phyloP scores from a whole-genome alignment of 805 yeast species.

The Torulaspora franciscae region DNA sequence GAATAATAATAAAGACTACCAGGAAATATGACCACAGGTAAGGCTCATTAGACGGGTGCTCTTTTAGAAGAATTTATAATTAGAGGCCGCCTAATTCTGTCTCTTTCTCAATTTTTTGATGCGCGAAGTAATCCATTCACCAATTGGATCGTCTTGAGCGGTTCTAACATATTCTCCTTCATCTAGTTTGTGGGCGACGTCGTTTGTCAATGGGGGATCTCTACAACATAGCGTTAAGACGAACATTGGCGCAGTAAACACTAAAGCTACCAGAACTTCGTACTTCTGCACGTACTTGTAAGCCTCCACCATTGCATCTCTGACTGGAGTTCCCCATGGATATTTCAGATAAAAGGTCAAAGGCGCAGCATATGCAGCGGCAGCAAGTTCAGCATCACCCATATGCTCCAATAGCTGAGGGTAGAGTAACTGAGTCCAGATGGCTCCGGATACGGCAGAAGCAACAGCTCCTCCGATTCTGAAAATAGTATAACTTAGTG shows the following conservation, averaged over 20 bases:
- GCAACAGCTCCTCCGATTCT: conserved; percentile 67
- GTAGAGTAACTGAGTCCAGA: conserved; percentile 52
- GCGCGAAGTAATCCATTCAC: conserved; percentile 12
- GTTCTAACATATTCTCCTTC: conserved; percentile 23
- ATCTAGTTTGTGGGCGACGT: conserved; percentile 24
- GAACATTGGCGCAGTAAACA: conserved; percentile 41
- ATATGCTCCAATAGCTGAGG: conserved; percentile 45
- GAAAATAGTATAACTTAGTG: conserved; percentile 53
- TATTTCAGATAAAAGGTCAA: conserved; percentile 42
- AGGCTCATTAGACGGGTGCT: too few species aligned
- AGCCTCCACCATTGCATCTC: conserved; percentile 48
- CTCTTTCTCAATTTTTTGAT: conserved; percentile 7
- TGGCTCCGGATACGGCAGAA: conserved; percentile 58
- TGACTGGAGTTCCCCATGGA: conserved; percentile 54
- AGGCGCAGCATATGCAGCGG: conserved; percentile 47
- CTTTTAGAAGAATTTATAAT: too few species aligned
- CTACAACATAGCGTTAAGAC: conserved; percentile 44
- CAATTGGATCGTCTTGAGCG: conserved; percentile 21
- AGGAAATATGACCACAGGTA: too few species aligned
- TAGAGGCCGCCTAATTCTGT: too few species aligned
- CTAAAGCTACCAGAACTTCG: conserved; percentile 48
- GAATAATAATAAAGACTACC: too few species aligned
- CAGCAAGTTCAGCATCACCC: conserved; percentile 31
- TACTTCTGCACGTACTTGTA: conserved; percentile 52
- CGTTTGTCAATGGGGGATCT: conserved; percentile 43